These are phyloP conservation scores for Acer negundo DNA, from an alignment of 345 rosid species.

Conservation along the genomic window DNA sequence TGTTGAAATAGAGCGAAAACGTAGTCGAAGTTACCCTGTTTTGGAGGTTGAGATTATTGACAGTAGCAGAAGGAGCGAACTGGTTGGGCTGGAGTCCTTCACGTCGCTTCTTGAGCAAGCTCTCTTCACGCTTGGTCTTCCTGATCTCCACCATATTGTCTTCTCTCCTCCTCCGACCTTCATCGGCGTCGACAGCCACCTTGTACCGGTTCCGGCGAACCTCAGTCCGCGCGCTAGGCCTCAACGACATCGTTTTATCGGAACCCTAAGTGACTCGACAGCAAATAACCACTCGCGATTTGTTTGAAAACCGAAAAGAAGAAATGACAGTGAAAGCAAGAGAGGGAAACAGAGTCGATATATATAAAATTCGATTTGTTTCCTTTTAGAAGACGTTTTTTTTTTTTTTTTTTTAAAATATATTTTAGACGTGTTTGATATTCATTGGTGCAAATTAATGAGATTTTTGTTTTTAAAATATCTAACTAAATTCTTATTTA, in stretches of 20 bases:
- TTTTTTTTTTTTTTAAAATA: no score
- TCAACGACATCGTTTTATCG: constrained; percentile 58
- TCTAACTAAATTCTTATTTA: no score
- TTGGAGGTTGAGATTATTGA: constrained; percentile 46
- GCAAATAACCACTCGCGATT: no score
- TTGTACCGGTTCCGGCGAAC: constrained; percentile 79
- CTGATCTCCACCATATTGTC: constrained; percentile 99
- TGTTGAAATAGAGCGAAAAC: background rate
- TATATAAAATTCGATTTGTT: background rate
- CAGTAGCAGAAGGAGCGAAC: constrained; percentile 41
- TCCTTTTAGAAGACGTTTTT: background rate
- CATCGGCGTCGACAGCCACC: constrained; percentile 88
- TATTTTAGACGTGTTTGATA: background rate
- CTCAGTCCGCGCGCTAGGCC: constrained; percentile 74
- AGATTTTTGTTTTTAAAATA: no score
- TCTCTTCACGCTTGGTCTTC: constrained; percentile 88
- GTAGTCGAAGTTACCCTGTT: constrained; percentile 45
- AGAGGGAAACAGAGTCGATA: background rate
- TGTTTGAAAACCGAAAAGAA: no score
- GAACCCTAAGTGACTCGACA: background rate
- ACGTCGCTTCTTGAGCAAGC: constrained; percentile 88
- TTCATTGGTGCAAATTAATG: background rate
- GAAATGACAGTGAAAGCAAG: background rate
- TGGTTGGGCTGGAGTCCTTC: constrained; percentile 70
- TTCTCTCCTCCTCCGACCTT: constrained; percentile 87